Conservation (phyloP, 1,284 basidiomycete species). For the Melampsora occidentalis region DNA sequence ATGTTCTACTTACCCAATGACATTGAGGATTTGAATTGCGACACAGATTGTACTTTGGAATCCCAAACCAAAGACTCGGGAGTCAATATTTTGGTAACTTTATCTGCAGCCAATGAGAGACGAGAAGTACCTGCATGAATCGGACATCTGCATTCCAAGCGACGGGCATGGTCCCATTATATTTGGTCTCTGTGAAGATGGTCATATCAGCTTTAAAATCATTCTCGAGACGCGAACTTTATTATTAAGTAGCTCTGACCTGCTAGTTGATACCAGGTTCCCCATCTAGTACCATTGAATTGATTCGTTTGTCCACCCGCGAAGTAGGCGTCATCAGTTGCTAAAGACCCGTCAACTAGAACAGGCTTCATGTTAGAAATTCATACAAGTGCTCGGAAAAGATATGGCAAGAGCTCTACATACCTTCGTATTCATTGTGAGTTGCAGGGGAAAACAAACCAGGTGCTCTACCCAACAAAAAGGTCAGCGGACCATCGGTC, state of each 20-base stretch:
- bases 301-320: background rate
- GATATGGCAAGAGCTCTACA: too few species aligned
- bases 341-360: background rate
- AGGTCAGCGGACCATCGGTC: background rate
- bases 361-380: too few species aligned
- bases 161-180: background rate
- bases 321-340: background rate
- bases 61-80: background rate
- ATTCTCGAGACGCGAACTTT: background rate
- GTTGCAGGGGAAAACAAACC: background rate
- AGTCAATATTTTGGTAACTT: background rate
- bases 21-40: slow-evolving; percentile 7
- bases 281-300: background rate
- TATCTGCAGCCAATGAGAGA: background rate
- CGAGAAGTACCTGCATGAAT: background rate
- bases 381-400: too few species aligned
- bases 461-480: slow-evolving; percentile 1
- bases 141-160: background rate
- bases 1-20: background rate
- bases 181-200: background rate
- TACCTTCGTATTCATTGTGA: background rate
- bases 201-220: background rate
- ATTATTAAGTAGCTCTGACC: background rate
- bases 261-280: slow-evolving; percentile 1
- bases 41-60: background rate